Percentiles rank a stretch among this genome's conserved stretches.
These are phyloP conservation scores for Daldinia sp. DNA, from an alignment of 2,329 filamentous ascomycete genomes.

Conservation along the genomic window DNA sequence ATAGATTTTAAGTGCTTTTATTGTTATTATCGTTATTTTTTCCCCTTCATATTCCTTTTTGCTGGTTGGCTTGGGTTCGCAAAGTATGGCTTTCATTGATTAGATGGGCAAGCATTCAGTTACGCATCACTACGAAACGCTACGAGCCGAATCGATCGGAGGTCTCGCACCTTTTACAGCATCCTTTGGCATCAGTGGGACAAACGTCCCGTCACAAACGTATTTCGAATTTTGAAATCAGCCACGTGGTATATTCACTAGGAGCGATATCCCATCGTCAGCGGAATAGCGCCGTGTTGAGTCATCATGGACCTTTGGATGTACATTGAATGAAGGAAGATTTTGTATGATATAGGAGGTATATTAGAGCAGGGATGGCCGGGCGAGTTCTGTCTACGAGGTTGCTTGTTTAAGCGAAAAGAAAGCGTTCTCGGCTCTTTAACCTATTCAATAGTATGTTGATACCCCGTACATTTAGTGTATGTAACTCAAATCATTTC, in stretches of 20 bases:
- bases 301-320: conserved; percentile 9
- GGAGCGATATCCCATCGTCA: not conserved
- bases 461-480: conserved; percentile 22
- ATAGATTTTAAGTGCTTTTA: not conserved
- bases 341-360: conserved; percentile 27
- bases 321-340: conserved; percentile 17
- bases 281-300: conserved; percentile 8
- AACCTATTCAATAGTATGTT: conserved; percentile 10
- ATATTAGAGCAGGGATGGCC: conserved; percentile 17
- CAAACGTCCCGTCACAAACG: not conserved
- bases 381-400: conserved; percentile 4
- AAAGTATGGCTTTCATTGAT: conserved; percentile 14
- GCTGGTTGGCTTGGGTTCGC: conserved; percentile 1
- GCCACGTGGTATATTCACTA: conserved; percentile 4
- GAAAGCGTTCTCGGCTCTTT: conserved; percentile 12
- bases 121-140: conserved; percentile 18
- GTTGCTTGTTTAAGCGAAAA: conserved; percentile 4
- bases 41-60: not conserved
- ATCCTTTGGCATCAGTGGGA: conserved; percentile 5
- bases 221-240: conserved; percentile 3
- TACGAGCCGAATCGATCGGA: conserved; percentile 11
- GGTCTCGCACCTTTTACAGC: conserved; percentile 3
- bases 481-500: conserved; percentile 15
- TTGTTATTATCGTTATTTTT: conserved; percentile 4
- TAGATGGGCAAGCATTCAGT: conserved; percentile 16